Conservation (phyloP, 176 grass and related monocot species). For the Rhipidocladum racemiflorum region DNA sequence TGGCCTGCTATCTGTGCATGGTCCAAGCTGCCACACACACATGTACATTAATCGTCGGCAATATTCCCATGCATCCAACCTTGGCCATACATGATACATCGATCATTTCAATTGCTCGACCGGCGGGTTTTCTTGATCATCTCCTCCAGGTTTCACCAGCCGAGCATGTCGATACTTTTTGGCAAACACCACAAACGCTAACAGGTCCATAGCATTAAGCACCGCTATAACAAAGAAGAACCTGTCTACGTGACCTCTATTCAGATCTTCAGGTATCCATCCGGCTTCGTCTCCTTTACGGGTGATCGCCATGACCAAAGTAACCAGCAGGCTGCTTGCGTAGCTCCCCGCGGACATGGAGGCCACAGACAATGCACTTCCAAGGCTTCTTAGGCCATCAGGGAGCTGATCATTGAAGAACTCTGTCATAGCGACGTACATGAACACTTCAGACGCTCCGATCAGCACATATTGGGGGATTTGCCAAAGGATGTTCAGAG, state of each 20-base stretch:
- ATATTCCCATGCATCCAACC: too few species aligned
- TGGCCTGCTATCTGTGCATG: too few species aligned
- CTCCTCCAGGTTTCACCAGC: not conserved
- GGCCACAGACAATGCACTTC: conserved; percentile 56
- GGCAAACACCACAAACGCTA: conserved; percentile 38
- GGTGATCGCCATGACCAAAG: conserved; percentile 38
- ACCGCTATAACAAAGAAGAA: conserved; percentile 65
- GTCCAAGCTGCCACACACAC: too few species aligned
- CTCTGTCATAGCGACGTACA: conserved; percentile 70
- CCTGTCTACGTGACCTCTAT: conserved; percentile 57
- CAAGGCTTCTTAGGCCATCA: conserved; percentile 58
- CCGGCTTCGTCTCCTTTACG: conserved; percentile 12
- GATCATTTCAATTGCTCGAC: conserved; percentile 25
- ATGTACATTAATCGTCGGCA: too few species aligned
- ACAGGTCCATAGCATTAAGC: conserved; percentile 40
- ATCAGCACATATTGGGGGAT: conserved; percentile 67
- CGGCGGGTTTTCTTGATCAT: not conserved
- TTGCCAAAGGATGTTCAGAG: conserved; percentile 60
- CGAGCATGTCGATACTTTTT: conserved; percentile 38
- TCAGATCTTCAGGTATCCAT: conserved; percentile 70
- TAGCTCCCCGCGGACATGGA: conserved; percentile 67
- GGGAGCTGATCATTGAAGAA: conserved; percentile 79
- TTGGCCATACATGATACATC: not conserved
- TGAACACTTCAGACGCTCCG: conserved; percentile 72
- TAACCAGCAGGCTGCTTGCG: conserved; percentile 43